Evolutionary conservation across 2,329 filamentous ascomycete species (phyloP).

Genomic region (Ophiostoma sp.): DNA sequence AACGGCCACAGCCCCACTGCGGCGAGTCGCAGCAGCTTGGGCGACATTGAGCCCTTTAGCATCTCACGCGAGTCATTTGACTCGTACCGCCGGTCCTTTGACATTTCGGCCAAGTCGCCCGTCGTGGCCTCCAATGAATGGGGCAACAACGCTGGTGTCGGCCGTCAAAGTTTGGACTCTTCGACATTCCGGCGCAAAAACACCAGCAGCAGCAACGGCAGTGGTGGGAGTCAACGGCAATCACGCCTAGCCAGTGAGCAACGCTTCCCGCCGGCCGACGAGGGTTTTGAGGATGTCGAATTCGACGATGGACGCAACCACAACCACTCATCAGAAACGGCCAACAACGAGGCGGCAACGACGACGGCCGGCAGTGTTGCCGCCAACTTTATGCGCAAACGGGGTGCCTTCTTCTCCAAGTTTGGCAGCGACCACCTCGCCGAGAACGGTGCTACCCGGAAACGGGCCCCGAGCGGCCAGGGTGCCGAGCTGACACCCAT

Average conservation of each 20-base stretch:
- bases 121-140: slow-evolving; percentile 56
- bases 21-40: slow-evolving; percentile 48
- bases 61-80: slow-evolving; percentile 97
- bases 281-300: slow-evolving; percentile 87
- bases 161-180: slow-evolving; percentile 80
- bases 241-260: slow-evolving; percentile 48
- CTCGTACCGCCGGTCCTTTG: slow-evolving; percentile 93
- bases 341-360: slow-evolving; percentile 26
- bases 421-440: slow-evolving; percentile 64
- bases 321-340: slow-evolving; percentile 47
- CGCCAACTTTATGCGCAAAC: slow-evolving; percentile 56
- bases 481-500: slow-evolving; percentile 66
- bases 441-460: slow-evolving; percentile 45
- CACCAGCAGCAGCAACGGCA: background rate
- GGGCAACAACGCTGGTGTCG: slow-evolving; percentile 40
- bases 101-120: slow-evolving; percentile 86
- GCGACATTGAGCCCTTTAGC: slow-evolving; percentile 88
- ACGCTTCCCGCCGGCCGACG: slow-evolving; percentile 62
- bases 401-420: slow-evolving; percentile 76
- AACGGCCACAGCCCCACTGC: slow-evolving; percentile 48
- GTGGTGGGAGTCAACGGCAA: slow-evolving; percentile 51
- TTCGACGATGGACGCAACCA: slow-evolving; percentile 65
- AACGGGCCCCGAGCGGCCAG: slow-evolving; percentile 68
- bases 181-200: slow-evolving; percentile 40
- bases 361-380: slow-evolving; percentile 18